These are phyloP conservation scores for Prunella vulgaris DNA, from an alignment of 257 asterid genomes.

Conservation along the genomic window DNA sequence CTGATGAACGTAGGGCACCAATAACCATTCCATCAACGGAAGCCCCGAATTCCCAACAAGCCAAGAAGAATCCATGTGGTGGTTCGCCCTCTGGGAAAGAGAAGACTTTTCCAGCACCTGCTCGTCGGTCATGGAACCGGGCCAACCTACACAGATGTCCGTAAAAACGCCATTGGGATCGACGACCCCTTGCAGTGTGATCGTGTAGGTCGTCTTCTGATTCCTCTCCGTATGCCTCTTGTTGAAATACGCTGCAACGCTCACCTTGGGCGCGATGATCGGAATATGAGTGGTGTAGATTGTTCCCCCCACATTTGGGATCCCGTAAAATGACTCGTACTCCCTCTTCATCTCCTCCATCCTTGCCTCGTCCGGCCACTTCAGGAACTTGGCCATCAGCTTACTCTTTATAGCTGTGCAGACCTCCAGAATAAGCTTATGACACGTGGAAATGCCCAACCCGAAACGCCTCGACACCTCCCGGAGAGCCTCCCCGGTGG, in stretches of 20 bases:
- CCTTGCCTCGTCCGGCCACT: slow-evolving; percentile 61
- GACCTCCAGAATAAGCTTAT: slow-evolving; percentile 78
- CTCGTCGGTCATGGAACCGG: slow-evolving; percentile 84
- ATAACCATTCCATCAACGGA: slow-evolving; percentile 63
- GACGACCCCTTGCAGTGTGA: slow-evolving; percentile 82
- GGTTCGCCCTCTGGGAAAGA: slow-evolving; percentile 56
- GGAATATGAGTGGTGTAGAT: slow-evolving; percentile 78
- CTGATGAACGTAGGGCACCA: slow-evolving; percentile 58
- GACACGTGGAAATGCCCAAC: slow-evolving; percentile 87
- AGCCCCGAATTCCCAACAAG: slow-evolving; percentile 49
- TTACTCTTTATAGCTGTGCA: slow-evolving; percentile 60
- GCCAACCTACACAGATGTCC: slow-evolving; percentile 85
- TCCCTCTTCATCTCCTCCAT: slow-evolving; percentile 29
- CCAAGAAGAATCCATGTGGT: too few species aligned
- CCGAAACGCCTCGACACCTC: slow-evolving; percentile 83
- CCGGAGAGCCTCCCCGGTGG: slow-evolving; percentile 90
- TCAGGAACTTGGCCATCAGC: slow-evolving; percentile 63
- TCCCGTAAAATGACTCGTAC: slow-evolving; percentile 46
- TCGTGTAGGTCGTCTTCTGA: slow-evolving; percentile 68
- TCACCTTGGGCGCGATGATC: slow-evolving; percentile 66
- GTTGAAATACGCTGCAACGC: slow-evolving; percentile 56
- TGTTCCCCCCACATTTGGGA: slow-evolving; percentile 52
- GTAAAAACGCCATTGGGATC: slow-evolving; percentile 57
- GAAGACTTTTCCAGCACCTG: slow-evolving; percentile 69
- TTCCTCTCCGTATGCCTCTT: slow-evolving; percentile 77